Conservation (phyloP, 352 stramenopile species). For the Globisporangium apiculatum region DNA sequence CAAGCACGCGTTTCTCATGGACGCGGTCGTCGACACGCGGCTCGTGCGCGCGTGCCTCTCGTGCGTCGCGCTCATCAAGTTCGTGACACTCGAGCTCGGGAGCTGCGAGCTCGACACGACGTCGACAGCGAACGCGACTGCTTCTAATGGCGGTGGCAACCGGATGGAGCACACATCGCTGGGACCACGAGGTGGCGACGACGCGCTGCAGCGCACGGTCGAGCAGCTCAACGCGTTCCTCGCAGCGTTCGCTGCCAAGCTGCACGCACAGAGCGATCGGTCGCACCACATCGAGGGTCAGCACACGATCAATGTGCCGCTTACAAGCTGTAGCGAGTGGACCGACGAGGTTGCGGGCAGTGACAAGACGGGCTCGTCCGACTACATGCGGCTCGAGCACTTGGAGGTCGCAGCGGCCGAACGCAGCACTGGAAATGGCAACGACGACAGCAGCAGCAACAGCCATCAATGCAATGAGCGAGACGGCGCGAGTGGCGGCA, state of each 20-base stretch:
- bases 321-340: conserved; percentile 19
- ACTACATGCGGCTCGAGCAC: conserved; percentile 21
- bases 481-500: too few relatives aligned
- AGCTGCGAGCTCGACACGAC: not conserved
- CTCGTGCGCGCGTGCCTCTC: conserved; percentile 48
- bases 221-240: conserved; percentile 25
- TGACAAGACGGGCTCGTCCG: conserved; percentile 5
- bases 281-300: conserved; percentile 26
- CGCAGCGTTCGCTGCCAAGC: conserved; percentile 20
- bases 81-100: conserved; percentile 39
- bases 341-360: conserved; percentile 9
- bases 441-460: not conserved
- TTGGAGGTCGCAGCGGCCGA: conserved; percentile 5
- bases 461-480: not conserved
- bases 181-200: not conserved
- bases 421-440: not conserved
- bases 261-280: conserved; percentile 17
- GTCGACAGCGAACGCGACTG: not conserved
- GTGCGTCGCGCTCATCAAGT: conserved; percentile 52
- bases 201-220: not conserved
- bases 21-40: conserved; percentile 54
- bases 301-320: conserved; percentile 21
- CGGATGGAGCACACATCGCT: not conserved
- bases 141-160: not conserved
- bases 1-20: conserved; percentile 67